Conservation (phyloP, 2,329 filamentous ascomycete species). For the Monosporascus sp. region DNA sequence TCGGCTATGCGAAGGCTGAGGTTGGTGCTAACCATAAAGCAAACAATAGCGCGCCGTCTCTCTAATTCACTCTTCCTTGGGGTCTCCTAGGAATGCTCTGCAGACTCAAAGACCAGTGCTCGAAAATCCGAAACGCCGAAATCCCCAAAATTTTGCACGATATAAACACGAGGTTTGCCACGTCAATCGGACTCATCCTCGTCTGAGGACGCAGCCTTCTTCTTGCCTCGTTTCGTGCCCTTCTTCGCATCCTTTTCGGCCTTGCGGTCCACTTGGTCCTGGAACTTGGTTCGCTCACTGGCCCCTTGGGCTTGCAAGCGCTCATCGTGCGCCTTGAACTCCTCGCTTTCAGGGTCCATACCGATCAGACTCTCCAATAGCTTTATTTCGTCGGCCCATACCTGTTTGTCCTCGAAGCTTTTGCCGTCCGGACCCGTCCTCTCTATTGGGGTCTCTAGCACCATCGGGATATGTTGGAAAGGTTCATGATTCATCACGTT, state of each 20-base stretch:
- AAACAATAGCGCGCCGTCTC: no score
- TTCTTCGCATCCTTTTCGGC: conserved; percentile 51
- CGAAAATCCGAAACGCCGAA: not conserved
- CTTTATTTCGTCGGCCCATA: conserved; percentile 95
- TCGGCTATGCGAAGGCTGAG: no score
- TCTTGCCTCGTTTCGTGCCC: conserved; percentile 24
- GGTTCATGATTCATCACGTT: conserved; percentile 77
- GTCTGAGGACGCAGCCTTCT: conserved; percentile 11
- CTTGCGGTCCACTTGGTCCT: conserved; percentile 75
- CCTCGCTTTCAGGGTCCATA: conserved; percentile 69
- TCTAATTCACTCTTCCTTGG: no score
- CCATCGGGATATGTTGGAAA: conserved; percentile 78
- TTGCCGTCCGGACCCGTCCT: conserved; percentile 60
- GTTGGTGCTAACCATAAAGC: no score
- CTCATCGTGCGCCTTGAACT: conserved; percentile 62
- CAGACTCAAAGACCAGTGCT: not conserved
- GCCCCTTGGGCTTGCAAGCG: conserved; percentile 63
- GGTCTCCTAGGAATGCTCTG: no score
- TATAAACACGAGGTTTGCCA: conserved; percentile 3
- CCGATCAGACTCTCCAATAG: conserved; percentile 82
- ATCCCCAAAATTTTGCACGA: not conserved
- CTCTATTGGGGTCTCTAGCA: conserved; percentile 94
- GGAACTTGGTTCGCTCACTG: conserved; percentile 66
- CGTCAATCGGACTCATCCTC: conserved; percentile 20
- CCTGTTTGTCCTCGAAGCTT: conserved; percentile 66